A percentile compares a stretch with the other conserved stretches of the same genome.
These are phyloP conservation scores for Pseudopyrenochaeta lycopersici DNA, from an alignment of 2,329 filamentous ascomycete species.

Conservation along the genomic window DNA sequence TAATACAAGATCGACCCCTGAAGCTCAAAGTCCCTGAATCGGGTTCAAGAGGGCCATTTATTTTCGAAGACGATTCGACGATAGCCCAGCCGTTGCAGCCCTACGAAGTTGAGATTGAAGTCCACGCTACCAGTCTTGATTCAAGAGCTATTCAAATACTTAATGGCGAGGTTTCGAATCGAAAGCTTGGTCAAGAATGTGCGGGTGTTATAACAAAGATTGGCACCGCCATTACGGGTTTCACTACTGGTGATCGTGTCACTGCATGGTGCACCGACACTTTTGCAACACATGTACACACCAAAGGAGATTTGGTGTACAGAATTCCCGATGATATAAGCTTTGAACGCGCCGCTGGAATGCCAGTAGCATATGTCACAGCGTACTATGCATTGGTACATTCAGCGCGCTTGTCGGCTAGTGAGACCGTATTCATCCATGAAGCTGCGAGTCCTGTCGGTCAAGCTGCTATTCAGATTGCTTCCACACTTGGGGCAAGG, in stretches of 20 bases:
- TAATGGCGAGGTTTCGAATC: conserved; percentile 34
- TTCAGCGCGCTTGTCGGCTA: conserved; percentile 14
- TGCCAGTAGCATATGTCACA: conserved; percentile 26
- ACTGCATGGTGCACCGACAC: conserved; percentile 6
- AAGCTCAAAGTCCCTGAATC: conserved; percentile 4
- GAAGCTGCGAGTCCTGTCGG: conserved; percentile 22
- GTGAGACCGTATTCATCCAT: conserved; percentile 41
- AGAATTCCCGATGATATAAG: conserved; percentile 15
- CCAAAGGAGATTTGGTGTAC: conserved; percentile 4
- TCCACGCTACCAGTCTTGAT: conserved; percentile 31
- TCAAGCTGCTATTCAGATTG: conserved; percentile 19
- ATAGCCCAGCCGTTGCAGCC: conserved; percentile 1
- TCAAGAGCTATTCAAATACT: conserved; percentile 18
- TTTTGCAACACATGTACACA: conserved; percentile 10
- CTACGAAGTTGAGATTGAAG: conserved; percentile 42
- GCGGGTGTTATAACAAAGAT: conserved; percentile 20
- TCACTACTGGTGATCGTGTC: conserved; percentile 30
- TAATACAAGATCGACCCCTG: conserved; percentile 1
- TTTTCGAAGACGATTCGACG: conserved; percentile 16
- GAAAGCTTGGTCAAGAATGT: conserved; percentile 22
- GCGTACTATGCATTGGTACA: conserved; percentile 23
- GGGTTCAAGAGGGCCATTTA: neutral
- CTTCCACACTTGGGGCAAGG: conserved; percentile 24
- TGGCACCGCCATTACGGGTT: conserved; percentile 12
- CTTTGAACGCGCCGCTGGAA: conserved; percentile 25